Percentiles rank a stretch among this genome's conserved stretches.
Conservation (phyloP, 441 rosid genomes). For the Populus trichocarpa region DNA sequence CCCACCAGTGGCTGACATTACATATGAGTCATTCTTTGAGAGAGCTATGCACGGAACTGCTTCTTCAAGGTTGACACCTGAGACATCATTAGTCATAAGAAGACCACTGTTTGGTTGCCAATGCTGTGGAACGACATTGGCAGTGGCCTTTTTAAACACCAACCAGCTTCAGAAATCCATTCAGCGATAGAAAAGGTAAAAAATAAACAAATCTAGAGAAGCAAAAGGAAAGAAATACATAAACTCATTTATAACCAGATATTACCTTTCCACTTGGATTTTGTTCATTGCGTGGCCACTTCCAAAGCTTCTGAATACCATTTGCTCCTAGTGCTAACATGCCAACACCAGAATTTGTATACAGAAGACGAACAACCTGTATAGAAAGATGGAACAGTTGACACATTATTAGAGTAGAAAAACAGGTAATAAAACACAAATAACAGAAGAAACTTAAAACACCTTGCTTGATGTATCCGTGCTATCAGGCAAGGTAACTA, state of each 20-base stretch:
- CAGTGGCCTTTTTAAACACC: constrained; percentile 67
- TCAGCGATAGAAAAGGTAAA: background rate
- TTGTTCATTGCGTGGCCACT: constrained; percentile 75
- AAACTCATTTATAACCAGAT: constrained; percentile 1
- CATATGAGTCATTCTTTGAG: constrained; percentile 86
- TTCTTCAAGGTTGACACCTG: constrained; percentile 80
- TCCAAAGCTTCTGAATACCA: constrained; percentile 89
- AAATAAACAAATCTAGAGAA: background rate
- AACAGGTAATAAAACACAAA: background rate
- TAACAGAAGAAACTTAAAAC: constrained; percentile 11
- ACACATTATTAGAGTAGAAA: constrained; percentile 11
- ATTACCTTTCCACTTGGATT: constrained; percentile 82
- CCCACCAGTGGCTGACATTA: constrained; percentile 92
- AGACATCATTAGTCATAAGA: constrained; percentile 77
- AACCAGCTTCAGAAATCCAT: constrained; percentile 27
- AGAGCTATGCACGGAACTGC: constrained; percentile 91
- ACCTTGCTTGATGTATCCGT: constrained; percentile 79
- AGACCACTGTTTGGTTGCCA: constrained; percentile 96
- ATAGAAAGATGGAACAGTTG: constrained; percentile 10
- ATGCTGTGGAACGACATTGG: constrained; percentile 68
- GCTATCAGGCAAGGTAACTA: constrained; percentile 59
- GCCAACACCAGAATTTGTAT: constrained; percentile 82
- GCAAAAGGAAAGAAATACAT: background rate
- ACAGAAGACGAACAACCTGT: constrained; percentile 81
- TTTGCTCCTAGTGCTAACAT: constrained; percentile 83